Base-by-base conservation (phyloP, 768 basidiomycete genomes). In the Russula olivacea region DNA sequence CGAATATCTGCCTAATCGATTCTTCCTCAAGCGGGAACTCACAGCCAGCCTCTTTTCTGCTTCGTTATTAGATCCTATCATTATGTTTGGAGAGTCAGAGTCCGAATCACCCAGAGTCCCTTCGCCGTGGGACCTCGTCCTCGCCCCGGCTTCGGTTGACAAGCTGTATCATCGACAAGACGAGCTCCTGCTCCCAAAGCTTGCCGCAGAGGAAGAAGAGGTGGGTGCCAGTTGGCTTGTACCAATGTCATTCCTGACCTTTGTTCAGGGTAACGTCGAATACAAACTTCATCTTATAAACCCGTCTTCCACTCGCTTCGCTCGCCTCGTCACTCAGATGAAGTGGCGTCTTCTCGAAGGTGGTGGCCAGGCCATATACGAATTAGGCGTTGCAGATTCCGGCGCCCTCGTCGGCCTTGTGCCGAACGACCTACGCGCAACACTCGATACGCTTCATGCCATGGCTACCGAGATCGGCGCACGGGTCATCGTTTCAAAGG, bases 401-500 rank as follows among this genome's bases (percentile, higher is more conserved):
- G 95, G 95, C 1, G 83, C 85, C 4, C 84, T 97, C 32, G 81
- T 97, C 55, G 95, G 95, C 1, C 81, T 98, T 6, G 78, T 81
- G 3, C 77, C 82, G 65, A 73, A 74, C 3, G 88, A 95, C 72
- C 83, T 98, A 66, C 88, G 90, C 61, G 81, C 82, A 68, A 92
- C 89, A 3, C 75, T 98, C 43, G 85, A 87, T 69, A 96, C 94
- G 0, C 83, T 98, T 15, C 91, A 91, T 72, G 85, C 84, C 78
- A 98, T 98, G 95, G 93, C 94, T 0, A 85, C 87, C 28, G 93
- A 96, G 71, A 88, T 98, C 45, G 93, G 93, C 1, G 95, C 92
- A 0, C 91, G 90, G 28, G 92, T 97, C 60, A 85, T 94, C 53
- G 84, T 97, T 32, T 88, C 94, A 17, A 92, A 91, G 75, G 91